Evolutionary conservation across 2,329 filamentous ascomycete genomes (phyloP).

Genomic region (Tolypocladium cylindrosporum): DNA sequence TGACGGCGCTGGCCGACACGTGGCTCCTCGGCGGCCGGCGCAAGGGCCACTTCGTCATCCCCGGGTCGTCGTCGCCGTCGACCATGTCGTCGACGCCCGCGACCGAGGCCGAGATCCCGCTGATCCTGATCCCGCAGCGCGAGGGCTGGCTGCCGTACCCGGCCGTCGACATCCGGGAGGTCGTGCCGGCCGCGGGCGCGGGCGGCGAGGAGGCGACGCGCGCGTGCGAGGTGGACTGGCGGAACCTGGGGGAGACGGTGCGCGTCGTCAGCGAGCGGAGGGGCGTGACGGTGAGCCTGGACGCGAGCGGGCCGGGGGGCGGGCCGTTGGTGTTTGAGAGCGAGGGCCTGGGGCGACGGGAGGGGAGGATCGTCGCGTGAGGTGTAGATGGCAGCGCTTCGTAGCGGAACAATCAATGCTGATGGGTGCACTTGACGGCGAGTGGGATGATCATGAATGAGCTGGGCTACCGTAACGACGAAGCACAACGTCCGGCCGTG

Average conservation of each 20-base stretch:
- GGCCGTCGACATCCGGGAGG: slow-evolving; percentile 64
- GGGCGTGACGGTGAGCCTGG: slow-evolving; percentile 64
- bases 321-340: slow-evolving; percentile 59
- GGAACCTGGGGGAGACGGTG: slow-evolving; percentile 68
- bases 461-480: too few relatives aligned
- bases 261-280: slow-evolving; percentile 61
- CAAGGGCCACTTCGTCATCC: slow-evolving; percentile 65
- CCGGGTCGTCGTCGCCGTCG: slow-evolving; percentile 20
- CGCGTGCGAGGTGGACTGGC: slow-evolving; percentile 68
- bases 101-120: slow-evolving; percentile 48
- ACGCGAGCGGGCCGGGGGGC: slow-evolving; percentile 54
- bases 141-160: slow-evolving; percentile 73
- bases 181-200: slow-evolving; percentile 22
- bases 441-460: too few relatives aligned
- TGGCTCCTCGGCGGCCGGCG: slow-evolving; percentile 82
- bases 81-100: slow-evolving; percentile 36
- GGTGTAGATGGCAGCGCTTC: too few relatives aligned
- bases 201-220: slow-evolving; percentile 12
- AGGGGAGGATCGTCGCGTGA: slow-evolving; percentile 26
- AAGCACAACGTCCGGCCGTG: too few relatives aligned
- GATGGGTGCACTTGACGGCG: neutral
- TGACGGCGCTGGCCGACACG: slow-evolving; percentile 60
- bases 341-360: slow-evolving; percentile 26
- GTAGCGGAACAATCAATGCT: neutral
- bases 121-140: slow-evolving; percentile 72